Base-by-base conservation (phyloP, 352 stramenopile species). In the Aphanomyces invadans region DNA sequence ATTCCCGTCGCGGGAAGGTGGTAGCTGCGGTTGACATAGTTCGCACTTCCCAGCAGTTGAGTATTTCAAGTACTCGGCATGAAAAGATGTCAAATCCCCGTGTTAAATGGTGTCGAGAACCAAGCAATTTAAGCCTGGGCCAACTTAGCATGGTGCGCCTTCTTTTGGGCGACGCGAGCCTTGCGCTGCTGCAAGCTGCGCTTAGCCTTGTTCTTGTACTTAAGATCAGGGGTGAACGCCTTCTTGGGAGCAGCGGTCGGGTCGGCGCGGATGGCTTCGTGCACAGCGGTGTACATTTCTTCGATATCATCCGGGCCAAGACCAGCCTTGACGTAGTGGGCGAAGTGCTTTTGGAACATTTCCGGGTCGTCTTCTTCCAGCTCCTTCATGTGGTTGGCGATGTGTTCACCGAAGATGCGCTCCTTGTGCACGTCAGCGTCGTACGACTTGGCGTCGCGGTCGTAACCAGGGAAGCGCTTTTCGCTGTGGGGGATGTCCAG, bases 401-500 rank as follows among this genome's bases (percentile, higher is more conserved):
- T 85, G 81, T 99, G 96, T 65, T 97, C 83, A 65, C 96, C 97
- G 74, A 99, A 98, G 92, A 99, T 99, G 55, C 92, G 94, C 79
- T 98, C 93, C 70, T 90, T 90, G 87, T 99, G 96, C 71, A 96
- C 96, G 72, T 98, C 95, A 59, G 96, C 95, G 76, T 99, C 97
- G 86, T 99, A 99, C 71, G 89, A 87, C 89, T 99, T 99, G 80
- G 97, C 87, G 74, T 99, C 96, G 67, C 92, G 87, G 80, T 98
- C 96, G 84, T 99, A 99, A 65, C 97, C 97, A 45, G 96, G 96
- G 92, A 99, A 99, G 70, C 97, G 93, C 89, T 99, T 99, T 77
- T 98, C 89, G 75, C 80, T 97, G 85, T 99, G 97, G 57, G 97
- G 97, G 71, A 99, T 97, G 79, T 99, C 96, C 51, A 99, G 83